Evolutionary conservation across 2,329 filamentous ascomycete species (phyloP).

Genomic region (Chalaropsis ovoidea): DNA sequence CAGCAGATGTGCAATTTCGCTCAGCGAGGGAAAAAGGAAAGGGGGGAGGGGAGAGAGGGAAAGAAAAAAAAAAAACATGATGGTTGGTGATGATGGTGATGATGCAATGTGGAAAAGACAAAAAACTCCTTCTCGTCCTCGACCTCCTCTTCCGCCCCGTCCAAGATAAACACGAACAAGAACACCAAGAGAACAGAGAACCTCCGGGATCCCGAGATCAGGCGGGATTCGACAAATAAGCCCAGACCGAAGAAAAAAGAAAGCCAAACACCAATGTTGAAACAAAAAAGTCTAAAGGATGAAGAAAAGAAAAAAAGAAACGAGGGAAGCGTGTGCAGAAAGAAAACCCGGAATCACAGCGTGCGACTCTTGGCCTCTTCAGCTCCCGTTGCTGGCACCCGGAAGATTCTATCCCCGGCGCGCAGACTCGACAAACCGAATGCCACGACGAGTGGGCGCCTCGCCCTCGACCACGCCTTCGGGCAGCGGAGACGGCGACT

Average conservation of each 20-base stretch:
- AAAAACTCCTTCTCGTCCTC: not conserved
- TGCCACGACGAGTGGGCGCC: slow-evolving; percentile 44
- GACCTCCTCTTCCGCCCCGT: not conserved
- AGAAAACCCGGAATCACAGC: not conserved
- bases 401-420: slow-evolving; percentile 1
- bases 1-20: slow-evolving; percentile 10
- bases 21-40: not conserved
- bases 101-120: slow-evolving; percentile 6
- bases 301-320: slow-evolving; percentile 3
- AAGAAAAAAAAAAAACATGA: slow-evolving; percentile 2
- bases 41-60: too few relatives aligned
- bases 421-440: slow-evolving; percentile 48
- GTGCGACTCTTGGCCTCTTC: not conserved
- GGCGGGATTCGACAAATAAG: slow-evolving; percentile 4
- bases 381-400: not conserved
- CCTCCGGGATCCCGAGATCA: not conserved
- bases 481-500: slow-evolving; percentile 35
- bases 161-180: not conserved
- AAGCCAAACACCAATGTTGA: not conserved
- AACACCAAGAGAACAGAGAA: slow-evolving; percentile 2
- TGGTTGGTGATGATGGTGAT: slow-evolving; percentile 15
- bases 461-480: slow-evolving; percentile 45
- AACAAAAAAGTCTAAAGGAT: slow-evolving; percentile 2
- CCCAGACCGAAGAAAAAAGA: slow-evolving; percentile 4
- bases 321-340: not conserved